Evolutionary conservation across 805 yeast species (phyloP).

Genomic region (Saccharomycopsis sp.): DNA sequence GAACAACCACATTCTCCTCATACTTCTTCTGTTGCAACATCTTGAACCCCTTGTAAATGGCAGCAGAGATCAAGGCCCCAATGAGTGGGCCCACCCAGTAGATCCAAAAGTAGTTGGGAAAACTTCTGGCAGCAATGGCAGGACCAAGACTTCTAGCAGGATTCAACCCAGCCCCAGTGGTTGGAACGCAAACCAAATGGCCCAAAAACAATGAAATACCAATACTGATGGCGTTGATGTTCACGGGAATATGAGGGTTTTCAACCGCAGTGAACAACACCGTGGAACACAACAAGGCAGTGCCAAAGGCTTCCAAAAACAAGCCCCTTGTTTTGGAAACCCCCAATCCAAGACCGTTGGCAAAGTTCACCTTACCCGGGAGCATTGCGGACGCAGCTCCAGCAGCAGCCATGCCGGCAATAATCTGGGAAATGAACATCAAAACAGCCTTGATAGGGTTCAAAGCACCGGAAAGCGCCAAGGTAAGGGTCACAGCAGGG

Average conservation of each 20-base stretch:
- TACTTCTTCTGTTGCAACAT: constrained; percentile 29
- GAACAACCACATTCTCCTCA: too few relatives aligned
- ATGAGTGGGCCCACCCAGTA: constrained; percentile 85
- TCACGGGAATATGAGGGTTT: constrained; percentile 59
- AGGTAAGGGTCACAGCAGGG: constrained; percentile 76
- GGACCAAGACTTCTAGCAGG: constrained; percentile 91
- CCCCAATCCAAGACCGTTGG: constrained; percentile 66
- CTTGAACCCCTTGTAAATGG: constrained; percentile 59
- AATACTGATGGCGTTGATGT: constrained; percentile 73
- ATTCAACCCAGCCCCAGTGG: constrained; percentile 82
- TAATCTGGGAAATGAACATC: constrained; percentile 58
- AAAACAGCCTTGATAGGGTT: constrained; percentile 62
- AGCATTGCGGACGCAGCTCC: constrained; percentile 82
- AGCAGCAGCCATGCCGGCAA: constrained; percentile 89
- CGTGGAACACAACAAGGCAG: constrained; percentile 61
- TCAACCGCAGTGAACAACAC: constrained; percentile 81
- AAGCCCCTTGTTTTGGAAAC: constrained; percentile 66
- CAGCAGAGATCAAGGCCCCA: constrained; percentile 60
- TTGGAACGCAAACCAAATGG: constrained; percentile 71
- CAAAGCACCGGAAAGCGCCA: constrained; percentile 64
- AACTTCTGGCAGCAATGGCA: constrained; percentile 56
- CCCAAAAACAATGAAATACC: constrained; percentile 77
- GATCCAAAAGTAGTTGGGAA: constrained; percentile 84
- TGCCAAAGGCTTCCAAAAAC: constrained; percentile 75
- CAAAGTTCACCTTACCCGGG: constrained; percentile 66